Evolutionary conservation across 306 rosid genomes (phyloP), one percentile per base, ranked within the genome.

Genomic region (Dryas alaskensis): DNA sequence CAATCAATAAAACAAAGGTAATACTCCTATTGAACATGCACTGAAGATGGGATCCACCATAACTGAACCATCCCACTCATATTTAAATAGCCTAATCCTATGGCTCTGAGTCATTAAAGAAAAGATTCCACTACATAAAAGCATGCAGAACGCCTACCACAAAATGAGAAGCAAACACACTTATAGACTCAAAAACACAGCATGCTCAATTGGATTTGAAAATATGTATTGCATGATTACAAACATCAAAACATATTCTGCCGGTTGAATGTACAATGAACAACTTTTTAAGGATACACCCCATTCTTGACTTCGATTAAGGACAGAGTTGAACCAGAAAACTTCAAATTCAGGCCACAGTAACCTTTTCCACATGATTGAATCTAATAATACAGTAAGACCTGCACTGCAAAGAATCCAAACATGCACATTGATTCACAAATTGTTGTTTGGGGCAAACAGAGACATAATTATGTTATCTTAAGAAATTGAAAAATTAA

Each of bases 301-400:
- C 98, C 98, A 93, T 62, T 88, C 92, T 60, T 97, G 89, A 81
- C 98, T 93, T 80, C 87, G 92, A 88, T 93, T 93, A 57, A 88
- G 86, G 66, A 91, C 92, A 68, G 96, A 91, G 87, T 93, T 93
- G 87, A 93, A 93, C 97, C 97, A 93, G 67, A 93, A 76, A 70
- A 93, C 98, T 84, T 93, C 94, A 83, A 93, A 89, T 84, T 93
- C 98, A 73, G 98, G 98, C 98, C 98, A 93, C 80, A 88, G 59
- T 40, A 86, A 81, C 83, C 90, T 89, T 85, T 79, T 91, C 98
- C 98, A 93, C 83, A 89, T 70, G 65, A 93, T 74, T 78, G 98
- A 91, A 92, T 93, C 98, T 69, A 89, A 78, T 79, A 88, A 70
- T 48, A 87, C 43, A 46, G 98, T 91, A 69, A 91, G 78, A 84